Base-by-base conservation (phyloP, 106 monocot species). In the Posidonia australis region DNA sequence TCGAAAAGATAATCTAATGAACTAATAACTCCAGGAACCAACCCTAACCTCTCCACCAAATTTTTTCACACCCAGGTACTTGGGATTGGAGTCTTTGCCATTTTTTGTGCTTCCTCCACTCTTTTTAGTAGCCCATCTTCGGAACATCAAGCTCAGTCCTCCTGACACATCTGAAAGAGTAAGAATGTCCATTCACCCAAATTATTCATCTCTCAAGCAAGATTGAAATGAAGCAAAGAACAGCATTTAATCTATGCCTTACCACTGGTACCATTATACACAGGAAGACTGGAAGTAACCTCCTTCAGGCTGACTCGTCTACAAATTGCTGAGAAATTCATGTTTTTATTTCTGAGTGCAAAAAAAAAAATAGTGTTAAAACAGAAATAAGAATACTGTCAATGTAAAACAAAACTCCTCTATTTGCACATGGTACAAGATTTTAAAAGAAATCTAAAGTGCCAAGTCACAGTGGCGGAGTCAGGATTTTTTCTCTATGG, bases 111-210 rank as follows among this genome's bases (percentile, higher is more conserved):
- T 90, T 17, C 96, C 96, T 43, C 86, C 90, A 55, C 79, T 76
- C 64, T 90, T 96, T 72, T 96, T 96, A 10, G 96, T 90, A 63
- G 90, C 96, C 96, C 96, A 96, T 9, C 96, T 79, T 73, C 70
- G 82, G 55, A 96, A 87, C 13, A 90, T 44, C 74, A 96, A 59
- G 67, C 70, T 77, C 54, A 79, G 53, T 44, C 96, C 94, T 44
- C 84, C 90, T 44, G 82, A 78, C 45, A 71, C 73, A 63, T 96
- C 94, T 96, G 80, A 68, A 74, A 46, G 0, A 51, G 44, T 64
- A 26, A 42, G 9, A 25, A 20, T 27, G 18, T 30, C 11, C 12
- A 36, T 13, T n/a, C n/a, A 24, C 5, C n/a, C 7, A 28, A 19
- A 14, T 10, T 10, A 18, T 28, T 2, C 18, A 57, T n/a, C 23